Percentiles rank a stretch among this genome's conserved stretches.
phyloP scores from a whole-genome alignment of 2,329 filamentous ascomycete genomes.

The Ceratocystis eucalypticola region DNA sequence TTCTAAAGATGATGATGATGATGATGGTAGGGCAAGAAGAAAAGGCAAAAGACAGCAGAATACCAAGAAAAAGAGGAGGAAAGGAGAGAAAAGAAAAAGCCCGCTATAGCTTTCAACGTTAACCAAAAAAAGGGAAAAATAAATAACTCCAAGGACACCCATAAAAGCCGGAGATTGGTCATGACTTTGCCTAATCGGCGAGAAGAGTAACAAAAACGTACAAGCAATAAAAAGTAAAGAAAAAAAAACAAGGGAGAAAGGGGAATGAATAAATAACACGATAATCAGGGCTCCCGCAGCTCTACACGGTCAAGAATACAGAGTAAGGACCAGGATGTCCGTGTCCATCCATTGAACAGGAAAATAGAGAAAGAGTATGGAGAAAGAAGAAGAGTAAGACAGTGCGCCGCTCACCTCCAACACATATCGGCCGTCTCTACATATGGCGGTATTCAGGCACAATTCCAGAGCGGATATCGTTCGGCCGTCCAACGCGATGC shows the following conservation, averaged over 20 bases:
- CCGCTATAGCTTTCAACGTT: neutral
- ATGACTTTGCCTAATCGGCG: neutral
- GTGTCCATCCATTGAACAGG: neutral
- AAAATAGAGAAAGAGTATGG: neutral
- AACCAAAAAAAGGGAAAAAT: neutral
- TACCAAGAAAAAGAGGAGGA: neutral
- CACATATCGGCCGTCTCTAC: neutral
- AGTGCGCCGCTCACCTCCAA: neutral
- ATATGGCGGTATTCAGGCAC: slow-evolving; percentile 43
- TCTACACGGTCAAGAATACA: neutral
- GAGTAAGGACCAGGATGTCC: neutral
- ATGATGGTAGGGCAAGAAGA: neutral
- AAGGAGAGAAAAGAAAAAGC: neutral
- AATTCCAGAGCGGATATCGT: slow-evolving; percentile 55
- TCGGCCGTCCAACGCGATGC: slow-evolving; percentile 57
- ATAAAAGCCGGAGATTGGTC: neutral
- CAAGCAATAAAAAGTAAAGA: neutral
- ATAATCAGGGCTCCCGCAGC: neutral
- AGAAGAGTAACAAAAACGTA: neutral
- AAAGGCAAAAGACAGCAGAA: neutral
- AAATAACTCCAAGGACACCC: neutral
- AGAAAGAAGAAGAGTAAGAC: neutral
- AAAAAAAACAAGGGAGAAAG: neutral
- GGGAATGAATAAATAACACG: neutral
- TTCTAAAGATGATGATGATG: neutral